Base-by-base conservation (phyloP, 2,329 filamentous ascomycete species). In the Biscogniauxia marginata region DNA sequence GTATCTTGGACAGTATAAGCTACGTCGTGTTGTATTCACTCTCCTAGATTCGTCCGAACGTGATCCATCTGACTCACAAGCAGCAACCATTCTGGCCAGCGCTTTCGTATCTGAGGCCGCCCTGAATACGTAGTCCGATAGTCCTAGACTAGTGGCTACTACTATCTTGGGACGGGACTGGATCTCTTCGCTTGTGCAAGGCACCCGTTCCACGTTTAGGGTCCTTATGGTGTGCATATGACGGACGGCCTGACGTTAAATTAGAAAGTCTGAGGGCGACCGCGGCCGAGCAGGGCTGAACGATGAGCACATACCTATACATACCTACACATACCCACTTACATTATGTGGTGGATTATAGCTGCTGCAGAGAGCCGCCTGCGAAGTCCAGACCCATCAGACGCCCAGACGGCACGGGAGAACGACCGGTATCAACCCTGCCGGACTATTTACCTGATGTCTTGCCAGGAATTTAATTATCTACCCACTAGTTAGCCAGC, bases 131-230 rank as follows among this genome's bases (percentile, higher is more conserved):
- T n/a, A n/a, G 46, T 34, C 53, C 54, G 50, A 51, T 19, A 56
- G 50, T 50, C 46, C 43, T 18, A 43, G 49, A 21, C 30, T 39
- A 39, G 30, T 39, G 30, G 30, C n/a, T 39, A 6, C 13, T 39
- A n/a, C n/a, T n/a, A n/a, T 16, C 30, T 39, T 39, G 30, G 30
- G 7, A 49, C 52, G 52, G 50, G 51, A 46, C 34, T 47, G 45
- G 50, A 51, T 43, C 43, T 49, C 24, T 44, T 63, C 56, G 60
- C 58, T 63, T 64, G 60, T 45, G 62, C 59, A 64, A 63, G 62
- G 61, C 54, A 63, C 61, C 61, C 60, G 58, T 54, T 44, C 39
- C 52, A 46, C 39, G 50, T 34, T 45, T 23, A 16, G 48, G 48
- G 24, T 25, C 24, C 18, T 19, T 25, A 19, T 34, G 16, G 19